phyloP scores from a whole-genome alignment of 768 basidiomycete species.

The Favolaschia claudopus region DNA sequence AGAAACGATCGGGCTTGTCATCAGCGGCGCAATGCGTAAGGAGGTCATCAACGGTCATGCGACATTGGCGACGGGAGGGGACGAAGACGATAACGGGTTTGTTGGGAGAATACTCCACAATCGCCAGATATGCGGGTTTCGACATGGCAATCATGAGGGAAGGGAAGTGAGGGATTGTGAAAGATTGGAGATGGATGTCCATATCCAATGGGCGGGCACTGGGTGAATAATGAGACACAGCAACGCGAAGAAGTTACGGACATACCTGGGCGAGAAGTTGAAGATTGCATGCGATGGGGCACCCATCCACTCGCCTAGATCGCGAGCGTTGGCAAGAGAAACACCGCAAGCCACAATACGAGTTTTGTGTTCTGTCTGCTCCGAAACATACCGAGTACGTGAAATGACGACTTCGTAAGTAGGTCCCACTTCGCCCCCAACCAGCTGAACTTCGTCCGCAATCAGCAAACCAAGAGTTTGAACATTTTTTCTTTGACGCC shows the following conservation, averaged over 20 bases:
- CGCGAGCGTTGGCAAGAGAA: constrained; percentile 93
- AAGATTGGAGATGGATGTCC: constrained; percentile 97
- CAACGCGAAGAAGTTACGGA: not conserved
- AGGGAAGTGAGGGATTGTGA: constrained; percentile 96
- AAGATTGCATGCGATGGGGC: constrained; percentile 93
- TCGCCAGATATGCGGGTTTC: constrained; percentile 94
- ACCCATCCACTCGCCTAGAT: constrained; percentile 98
- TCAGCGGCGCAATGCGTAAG: constrained; percentile 90
- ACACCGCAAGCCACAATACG: constrained; percentile 95
- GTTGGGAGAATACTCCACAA: constrained; percentile 83
- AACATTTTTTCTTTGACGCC: constrained; percentile 97
- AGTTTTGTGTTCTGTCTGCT: constrained; percentile 91
- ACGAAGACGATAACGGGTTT: constrained; percentile 95
- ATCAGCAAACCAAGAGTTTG: constrained; percentile 93
- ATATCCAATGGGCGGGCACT: constrained; percentile 97
- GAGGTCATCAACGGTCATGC: constrained; percentile 92
- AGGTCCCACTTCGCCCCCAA: constrained; percentile 94
- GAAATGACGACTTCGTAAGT: constrained; percentile 97
- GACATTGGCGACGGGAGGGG: constrained; percentile 91
- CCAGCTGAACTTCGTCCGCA: constrained; percentile 93
- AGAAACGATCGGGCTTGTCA: constrained; percentile 82
- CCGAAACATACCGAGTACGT: constrained; percentile 94
- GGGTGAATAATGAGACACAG: constrained; percentile 16
- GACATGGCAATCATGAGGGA: constrained; percentile 99
- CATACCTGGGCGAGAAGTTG: constrained; percentile 93